These are phyloP conservation scores for Suhomyces anneliseae DNA, from an alignment of 1,139 yeast species.

Conservation along the genomic window DNA sequence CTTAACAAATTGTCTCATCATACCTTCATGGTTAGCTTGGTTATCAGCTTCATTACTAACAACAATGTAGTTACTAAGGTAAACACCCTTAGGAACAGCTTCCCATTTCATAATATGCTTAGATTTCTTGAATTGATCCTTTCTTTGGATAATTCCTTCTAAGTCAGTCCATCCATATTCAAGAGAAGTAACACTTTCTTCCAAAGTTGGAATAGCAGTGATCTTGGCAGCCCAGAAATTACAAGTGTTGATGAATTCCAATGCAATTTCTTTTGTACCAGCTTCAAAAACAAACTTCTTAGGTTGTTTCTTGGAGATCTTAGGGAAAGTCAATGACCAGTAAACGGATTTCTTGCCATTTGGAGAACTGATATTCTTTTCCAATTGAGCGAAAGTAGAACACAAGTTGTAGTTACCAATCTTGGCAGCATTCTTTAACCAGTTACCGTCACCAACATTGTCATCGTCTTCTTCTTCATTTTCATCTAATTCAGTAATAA, in stretches of 20 bases:
- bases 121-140: constrained; percentile 36
- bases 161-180: constrained; percentile 79
- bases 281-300: constrained; percentile 53
- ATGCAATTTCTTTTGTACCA: constrained; percentile 68
- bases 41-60: constrained; percentile 19
- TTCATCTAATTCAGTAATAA: constrained; percentile 15
- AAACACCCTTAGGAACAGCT: constrained; percentile 42
- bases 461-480: constrained; percentile 21
- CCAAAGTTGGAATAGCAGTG: constrained; percentile 71
- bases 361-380: constrained; percentile 18
- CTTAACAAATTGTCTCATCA: constrained; percentile 49
- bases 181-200: constrained; percentile 63
- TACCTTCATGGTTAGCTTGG: constrained; percentile 37
- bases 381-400: constrained; percentile 49
- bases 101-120: constrained; percentile 44
- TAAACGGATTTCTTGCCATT: constrained; percentile 16
- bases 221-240: constrained; percentile 90
- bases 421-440: constrained; percentile 56
- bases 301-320: constrained; percentile 30
- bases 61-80: constrained; percentile 38
- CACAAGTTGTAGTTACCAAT: constrained; percentile 51
- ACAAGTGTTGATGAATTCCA: constrained; percentile 72
- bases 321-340: constrained; percentile 46
- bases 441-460: constrained; percentile 64
- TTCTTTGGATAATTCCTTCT: constrained; percentile 37